A percentile compares a stretch with the other conserved stretches of the same genome.
Conservation (phyloP, 2,329 filamentous ascomycete species). For the Colletotrichum tofieldiae region DNA sequence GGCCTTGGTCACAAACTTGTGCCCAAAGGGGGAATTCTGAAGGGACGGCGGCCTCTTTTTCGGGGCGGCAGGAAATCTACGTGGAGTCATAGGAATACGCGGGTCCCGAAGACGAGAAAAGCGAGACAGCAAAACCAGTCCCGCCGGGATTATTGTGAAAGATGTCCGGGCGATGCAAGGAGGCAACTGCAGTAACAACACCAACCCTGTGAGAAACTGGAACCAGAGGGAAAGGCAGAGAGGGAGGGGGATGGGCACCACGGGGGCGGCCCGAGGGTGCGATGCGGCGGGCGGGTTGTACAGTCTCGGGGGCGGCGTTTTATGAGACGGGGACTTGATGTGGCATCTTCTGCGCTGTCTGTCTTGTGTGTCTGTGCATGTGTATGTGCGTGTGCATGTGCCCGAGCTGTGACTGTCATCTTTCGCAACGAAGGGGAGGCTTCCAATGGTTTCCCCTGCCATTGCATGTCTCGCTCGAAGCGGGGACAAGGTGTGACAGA, state of each 20-base stretch:
- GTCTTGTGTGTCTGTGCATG: slow-evolving; percentile 5
- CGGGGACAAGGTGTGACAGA: background rate
- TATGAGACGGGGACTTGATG: slow-evolving; percentile 28
- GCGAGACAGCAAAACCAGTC: background rate
- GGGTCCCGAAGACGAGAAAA: background rate
- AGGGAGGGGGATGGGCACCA: background rate
- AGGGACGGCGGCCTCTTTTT: slow-evolving; percentile 7
- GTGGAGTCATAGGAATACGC: slow-evolving; percentile 12
- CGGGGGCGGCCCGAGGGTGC: background rate
- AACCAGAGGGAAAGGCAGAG: background rate
- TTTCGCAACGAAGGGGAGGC: background rate
- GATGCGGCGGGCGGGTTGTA: slow-evolving; percentile 15
- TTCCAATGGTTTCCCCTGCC: slow-evolving; percentile 4
- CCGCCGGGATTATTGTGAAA: background rate
- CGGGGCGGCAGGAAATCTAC: background rate
- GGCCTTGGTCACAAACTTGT: slow-evolving; percentile 12
- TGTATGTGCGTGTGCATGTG: slow-evolving; percentile 15
- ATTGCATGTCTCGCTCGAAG: background rate
- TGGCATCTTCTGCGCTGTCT: slow-evolving; percentile 2
- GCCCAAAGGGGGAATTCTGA: slow-evolving; percentile 3
- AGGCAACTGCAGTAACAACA: background rate
- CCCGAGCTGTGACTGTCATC: slow-evolving; percentile 3
- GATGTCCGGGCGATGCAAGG: background rate
- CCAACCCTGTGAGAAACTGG: slow-evolving; percentile 22
- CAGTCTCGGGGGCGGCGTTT: slow-evolving; percentile 35